Evolutionary conservation across 108 stramenopile genomes (phyloP).

Genomic region (Cyclotella atomus): DNA sequence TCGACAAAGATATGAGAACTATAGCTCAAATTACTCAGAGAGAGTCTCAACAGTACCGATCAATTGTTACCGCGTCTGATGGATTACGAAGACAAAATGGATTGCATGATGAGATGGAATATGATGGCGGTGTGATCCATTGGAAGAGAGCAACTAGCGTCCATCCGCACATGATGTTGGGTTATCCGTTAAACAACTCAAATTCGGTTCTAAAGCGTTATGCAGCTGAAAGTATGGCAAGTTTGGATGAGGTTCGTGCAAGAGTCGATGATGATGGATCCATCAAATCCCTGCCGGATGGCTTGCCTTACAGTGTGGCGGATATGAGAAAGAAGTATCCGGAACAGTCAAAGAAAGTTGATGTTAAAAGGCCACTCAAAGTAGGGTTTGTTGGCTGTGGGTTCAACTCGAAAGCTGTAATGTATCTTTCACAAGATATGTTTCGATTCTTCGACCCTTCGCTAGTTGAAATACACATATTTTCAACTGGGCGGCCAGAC

Average conservation of each 20-base stretch:
- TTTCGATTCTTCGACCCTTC: slow-evolving; percentile 84
- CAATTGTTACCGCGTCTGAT: slow-evolving; percentile 30
- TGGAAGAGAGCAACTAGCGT: slow-evolving; percentile 76
- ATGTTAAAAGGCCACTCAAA: slow-evolving; percentile 20
- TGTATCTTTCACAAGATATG: slow-evolving; percentile 86
- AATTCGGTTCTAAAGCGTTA: slow-evolving; percentile 69
- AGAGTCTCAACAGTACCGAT: slow-evolving; percentile 50
- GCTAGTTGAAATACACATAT: slow-evolving; percentile 81
- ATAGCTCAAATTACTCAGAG: slow-evolving; percentile 50
- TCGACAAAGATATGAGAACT: slow-evolving; percentile 71
- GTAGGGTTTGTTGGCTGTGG: slow-evolving; percentile 82
- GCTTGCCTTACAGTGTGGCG: slow-evolving; percentile 68
- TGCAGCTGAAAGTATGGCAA: slow-evolving; percentile 73
- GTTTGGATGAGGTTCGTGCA: slow-evolving; percentile 75
- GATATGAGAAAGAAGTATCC: slow-evolving; percentile 46
- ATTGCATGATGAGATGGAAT: slow-evolving; percentile 7
- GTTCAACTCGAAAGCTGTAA: slow-evolving; percentile 87
- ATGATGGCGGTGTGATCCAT: slow-evolving; percentile 33
- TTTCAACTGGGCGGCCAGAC: slow-evolving; percentile 74
- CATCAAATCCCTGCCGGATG: slow-evolving; percentile 56
- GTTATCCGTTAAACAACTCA: slow-evolving; percentile 62
- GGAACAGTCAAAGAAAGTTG: neutral
- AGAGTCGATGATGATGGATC: slow-evolving; percentile 38
- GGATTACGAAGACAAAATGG: slow-evolving; percentile 13
- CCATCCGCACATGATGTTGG: slow-evolving; percentile 77